Evolutionary conservation across 352 stramenopile species (phyloP).

Genomic region (Phytophthora pseudosyringae): DNA sequence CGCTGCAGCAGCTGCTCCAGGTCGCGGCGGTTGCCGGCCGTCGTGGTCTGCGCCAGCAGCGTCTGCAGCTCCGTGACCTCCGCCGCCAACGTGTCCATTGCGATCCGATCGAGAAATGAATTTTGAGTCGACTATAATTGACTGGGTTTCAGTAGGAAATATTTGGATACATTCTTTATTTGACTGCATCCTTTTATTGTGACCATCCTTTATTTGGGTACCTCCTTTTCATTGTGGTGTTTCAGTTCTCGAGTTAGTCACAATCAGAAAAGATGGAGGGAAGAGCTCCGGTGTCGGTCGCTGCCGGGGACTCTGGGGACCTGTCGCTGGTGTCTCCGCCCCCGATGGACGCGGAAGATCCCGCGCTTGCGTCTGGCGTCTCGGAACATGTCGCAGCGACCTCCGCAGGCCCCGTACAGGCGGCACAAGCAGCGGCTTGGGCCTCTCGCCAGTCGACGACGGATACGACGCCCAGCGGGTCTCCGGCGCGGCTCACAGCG

Average conservation of each 20-base stretch:
- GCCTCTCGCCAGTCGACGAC: not conserved
- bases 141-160: not conserved
- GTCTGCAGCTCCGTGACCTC: constrained; percentile 77
- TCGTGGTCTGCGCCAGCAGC: constrained; percentile 63
- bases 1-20: constrained; percentile 59
- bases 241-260: constrained; percentile 4
- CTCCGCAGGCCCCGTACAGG: not conserved
- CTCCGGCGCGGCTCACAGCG: not conserved
- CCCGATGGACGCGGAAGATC: not conserved
- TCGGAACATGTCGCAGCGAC: not conserved
- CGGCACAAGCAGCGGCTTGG: not conserved
- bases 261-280: constrained; percentile 25
- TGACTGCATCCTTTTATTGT: not conserved
- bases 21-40: constrained; percentile 65
- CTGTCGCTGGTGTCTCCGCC: constrained; percentile 11
- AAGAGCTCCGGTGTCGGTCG: constrained; percentile 5
- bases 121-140: not conserved
- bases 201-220: not conserved
- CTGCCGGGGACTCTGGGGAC: constrained; percentile 2
- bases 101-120: constrained; percentile 24
- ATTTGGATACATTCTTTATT: not conserved
- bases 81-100: constrained; percentile 31
- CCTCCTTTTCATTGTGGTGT: not conserved
- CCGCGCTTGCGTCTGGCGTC: not conserved
- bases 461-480: constrained; percentile 3